These are phyloP conservation scores for Triticum timopheevii DNA, from an alignment of 176 grass and related monocot species.

Conservation along the genomic window DNA sequence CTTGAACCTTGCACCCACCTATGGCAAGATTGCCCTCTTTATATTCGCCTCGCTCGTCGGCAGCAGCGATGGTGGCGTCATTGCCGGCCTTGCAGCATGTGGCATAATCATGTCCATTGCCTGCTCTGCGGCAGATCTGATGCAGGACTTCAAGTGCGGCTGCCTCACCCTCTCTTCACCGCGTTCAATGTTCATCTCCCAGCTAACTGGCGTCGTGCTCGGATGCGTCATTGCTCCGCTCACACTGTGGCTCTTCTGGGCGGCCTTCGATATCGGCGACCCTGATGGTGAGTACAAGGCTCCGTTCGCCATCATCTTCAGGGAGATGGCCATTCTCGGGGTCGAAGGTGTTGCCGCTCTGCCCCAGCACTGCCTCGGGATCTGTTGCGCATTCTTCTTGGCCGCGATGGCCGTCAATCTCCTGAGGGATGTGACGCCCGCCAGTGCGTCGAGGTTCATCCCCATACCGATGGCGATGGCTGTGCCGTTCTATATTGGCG, in stretches of 20 bases:
- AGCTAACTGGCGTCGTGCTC: conserved; percentile 20
- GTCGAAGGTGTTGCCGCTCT: conserved; percentile 24
- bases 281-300: conserved; percentile 41
- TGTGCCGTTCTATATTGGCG: conserved; percentile 28
- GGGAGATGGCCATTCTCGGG: conserved; percentile 53
- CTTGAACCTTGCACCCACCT: conserved; percentile 46
- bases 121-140: conserved; percentile 45
- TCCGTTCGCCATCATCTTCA: conserved; percentile 36
- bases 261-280: conserved; percentile 34
- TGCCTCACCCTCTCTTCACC: conserved; percentile 44
- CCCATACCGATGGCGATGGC: conserved; percentile 48
- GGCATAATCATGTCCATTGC: conserved; percentile 46
- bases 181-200: conserved; percentile 37
- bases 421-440: conserved; percentile 28
- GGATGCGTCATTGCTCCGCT: conserved; percentile 47
- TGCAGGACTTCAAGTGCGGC: conserved; percentile 53
- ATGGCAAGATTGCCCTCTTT: conserved; percentile 45
- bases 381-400: conserved; percentile 31
- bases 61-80: conserved; percentile 35
- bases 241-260: conserved; percentile 53
- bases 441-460: conserved; percentile 35
- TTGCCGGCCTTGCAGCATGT: conserved; percentile 43
- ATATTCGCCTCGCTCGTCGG: conserved; percentile 32
- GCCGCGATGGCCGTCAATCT: conserved; percentile 20
- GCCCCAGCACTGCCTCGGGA: conserved; percentile 38